Percentiles rank a stretch among this genome's conserved stretches.
Evolutionary conservation across 2,329 filamentous ascomycete species (phyloP).

Genomic region (Hymenoscyphus occultus): DNA sequence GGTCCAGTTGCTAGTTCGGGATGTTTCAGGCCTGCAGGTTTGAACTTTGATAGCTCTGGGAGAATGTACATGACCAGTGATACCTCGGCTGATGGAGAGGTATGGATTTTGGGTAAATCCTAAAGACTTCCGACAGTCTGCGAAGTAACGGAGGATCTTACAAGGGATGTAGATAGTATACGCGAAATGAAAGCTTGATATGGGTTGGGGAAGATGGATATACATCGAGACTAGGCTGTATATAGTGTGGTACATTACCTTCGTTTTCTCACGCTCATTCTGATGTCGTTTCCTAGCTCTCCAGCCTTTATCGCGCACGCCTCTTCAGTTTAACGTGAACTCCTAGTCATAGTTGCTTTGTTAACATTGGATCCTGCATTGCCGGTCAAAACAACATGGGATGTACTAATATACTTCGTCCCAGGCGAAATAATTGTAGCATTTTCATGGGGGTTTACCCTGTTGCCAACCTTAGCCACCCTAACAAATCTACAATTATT

Average conservation of each 20-base stretch:
- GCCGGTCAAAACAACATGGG: too few species aligned
- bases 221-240: neutral
- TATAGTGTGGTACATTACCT: neutral
- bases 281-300: too few species aligned
- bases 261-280: neutral
- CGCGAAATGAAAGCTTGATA: neutral
- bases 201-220: neutral
- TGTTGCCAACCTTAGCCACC: too few species aligned
- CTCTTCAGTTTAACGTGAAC: too few species aligned
- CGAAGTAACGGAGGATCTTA: neutral
- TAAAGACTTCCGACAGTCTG: neutral
- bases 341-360: too few species aligned
- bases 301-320: too few species aligned
- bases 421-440: too few species aligned
- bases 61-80: slow-evolving; percentile 25
- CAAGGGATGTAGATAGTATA: neutral
- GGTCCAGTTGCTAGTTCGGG: slow-evolving; percentile 20
- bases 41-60: slow-evolving; percentile 17
- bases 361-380: too few species aligned
- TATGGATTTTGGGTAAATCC: slow-evolving; percentile 23
- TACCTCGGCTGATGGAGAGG: slow-evolving; percentile 19
- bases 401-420: too few species aligned
- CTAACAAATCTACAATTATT: too few species aligned
- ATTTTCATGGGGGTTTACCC: too few species aligned
- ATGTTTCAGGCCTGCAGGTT: slow-evolving; percentile 23